Percentiles rank a stretch among this genome's conserved stretches.
Conservation (phyloP, 495 filamentous ascomycete species). For the Penicillium roqueforti region DNA sequence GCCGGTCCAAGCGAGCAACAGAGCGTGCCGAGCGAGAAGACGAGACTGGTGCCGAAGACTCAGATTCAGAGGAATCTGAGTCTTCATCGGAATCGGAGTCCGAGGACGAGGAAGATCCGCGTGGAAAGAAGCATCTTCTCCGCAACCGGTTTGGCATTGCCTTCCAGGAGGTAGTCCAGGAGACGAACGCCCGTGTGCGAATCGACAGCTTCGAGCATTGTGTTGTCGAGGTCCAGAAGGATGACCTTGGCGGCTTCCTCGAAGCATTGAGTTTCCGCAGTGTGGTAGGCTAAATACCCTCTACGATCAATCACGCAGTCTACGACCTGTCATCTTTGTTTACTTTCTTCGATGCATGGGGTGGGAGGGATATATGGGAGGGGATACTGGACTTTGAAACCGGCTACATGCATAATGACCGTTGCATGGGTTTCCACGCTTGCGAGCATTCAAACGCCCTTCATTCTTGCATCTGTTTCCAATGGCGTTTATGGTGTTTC, state of each 20-base stretch:
- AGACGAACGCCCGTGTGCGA: constrained; percentile 83
- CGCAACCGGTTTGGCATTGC: constrained; percentile 89
- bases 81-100: constrained; percentile 54
- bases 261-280: constrained; percentile 88
- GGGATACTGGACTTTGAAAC: constrained; percentile 14
- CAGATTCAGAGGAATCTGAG: constrained; percentile 59
- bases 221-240: constrained; percentile 93
- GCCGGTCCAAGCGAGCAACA: constrained; percentile 42
- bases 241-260: constrained; percentile 87
- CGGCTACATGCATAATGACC: constrained; percentile 16
- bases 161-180: constrained; percentile 90
- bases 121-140: constrained; percentile 58
- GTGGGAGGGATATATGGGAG: constrained; percentile 17
- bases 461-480: constrained; percentile 26
- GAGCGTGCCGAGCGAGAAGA: constrained; percentile 48
- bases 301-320: constrained; percentile 23
- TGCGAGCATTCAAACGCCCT: constrained; percentile 18
- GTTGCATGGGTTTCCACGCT: constrained; percentile 17
- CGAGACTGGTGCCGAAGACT: constrained; percentile 49
- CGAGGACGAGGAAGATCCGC: constrained; percentile 57
- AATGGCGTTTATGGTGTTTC: constrained; percentile 20
- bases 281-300: constrained; percentile 66
- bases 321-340: constrained; percentile 27
- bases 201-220: constrained; percentile 98
- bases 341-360: constrained; percentile 16